These are phyloP conservation scores for Taphrina communis DNA, from an alignment of 1,139 yeast genomes.

Conservation along the genomic window DNA sequence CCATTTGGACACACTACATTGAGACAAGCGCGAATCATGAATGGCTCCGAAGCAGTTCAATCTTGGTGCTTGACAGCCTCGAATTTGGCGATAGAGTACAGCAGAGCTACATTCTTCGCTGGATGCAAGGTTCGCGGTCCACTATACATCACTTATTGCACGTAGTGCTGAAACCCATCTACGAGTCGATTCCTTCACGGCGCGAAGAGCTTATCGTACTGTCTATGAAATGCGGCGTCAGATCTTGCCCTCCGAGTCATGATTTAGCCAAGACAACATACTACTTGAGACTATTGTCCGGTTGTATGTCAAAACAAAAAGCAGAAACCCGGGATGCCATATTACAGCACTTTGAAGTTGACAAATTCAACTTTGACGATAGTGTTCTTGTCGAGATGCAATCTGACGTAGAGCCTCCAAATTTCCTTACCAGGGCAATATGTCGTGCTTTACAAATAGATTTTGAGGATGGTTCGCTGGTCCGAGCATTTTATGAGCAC, in stretches of 20 bases:
- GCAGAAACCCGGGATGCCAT: not conserved
- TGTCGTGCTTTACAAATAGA: conserved; percentile 4
- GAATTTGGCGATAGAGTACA: not conserved
- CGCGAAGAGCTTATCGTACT: not conserved
- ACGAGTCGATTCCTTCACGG: not conserved
- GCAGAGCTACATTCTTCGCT: conserved; percentile 18
- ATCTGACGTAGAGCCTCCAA: not conserved
- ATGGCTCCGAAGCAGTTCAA: not conserved
- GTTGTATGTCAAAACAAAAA: not conserved
- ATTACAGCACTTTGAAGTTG: not conserved
- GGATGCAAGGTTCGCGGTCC: conserved; percentile 9
- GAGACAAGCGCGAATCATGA: not conserved
- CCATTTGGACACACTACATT: conserved; percentile 7
- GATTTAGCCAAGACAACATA: not conserved
- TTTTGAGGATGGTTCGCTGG: not conserved
- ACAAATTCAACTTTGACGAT: not conserved
- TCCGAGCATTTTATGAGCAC: conserved; percentile 4
- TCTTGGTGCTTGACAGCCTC: conserved; percentile 9
- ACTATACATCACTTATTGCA: conserved; percentile 5
- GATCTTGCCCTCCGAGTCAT: not conserved
- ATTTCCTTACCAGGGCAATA: not conserved
- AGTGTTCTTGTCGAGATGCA: not conserved
- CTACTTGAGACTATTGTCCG: not conserved
- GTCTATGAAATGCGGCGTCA: not conserved
- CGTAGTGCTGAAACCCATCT: not conserved